phyloP scores from a whole-genome alignment of 306 rosid species.

The cucumber (Cucumis sativus) region Cucumber_9930_V3 NC_026656.2:17117001-17117500 shows the following conservation, averaged over 20 bases:
- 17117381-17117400: background rate
- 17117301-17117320: constrained; percentile 82
- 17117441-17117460: background rate
- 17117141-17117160: background rate
- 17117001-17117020: background rate
- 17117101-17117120: background rate
- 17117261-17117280: constrained; percentile 67
- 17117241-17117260: constrained; percentile 81
- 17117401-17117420: background rate
- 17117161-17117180: background rate
- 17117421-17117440: background rate
- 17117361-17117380: background rate
- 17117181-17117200: constrained; percentile 53
- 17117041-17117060: background rate
- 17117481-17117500: background rate
- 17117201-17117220: constrained; percentile 68
- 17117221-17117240: constrained; percentile 76
- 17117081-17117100: background rate
- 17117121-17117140: background rate
- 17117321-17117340: constrained; percentile 54
- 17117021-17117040: constrained; percentile 1
- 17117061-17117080: background rate
- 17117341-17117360: constrained; percentile 44
- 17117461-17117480: background rate
- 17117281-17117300: constrained; percentile 78